A percentile compares a stretch with the other conserved stretches of the same genome.
phyloP scores from a whole-genome alignment of 2,329 filamentous ascomycete species.

The Juglanconis oblonga region DNA sequence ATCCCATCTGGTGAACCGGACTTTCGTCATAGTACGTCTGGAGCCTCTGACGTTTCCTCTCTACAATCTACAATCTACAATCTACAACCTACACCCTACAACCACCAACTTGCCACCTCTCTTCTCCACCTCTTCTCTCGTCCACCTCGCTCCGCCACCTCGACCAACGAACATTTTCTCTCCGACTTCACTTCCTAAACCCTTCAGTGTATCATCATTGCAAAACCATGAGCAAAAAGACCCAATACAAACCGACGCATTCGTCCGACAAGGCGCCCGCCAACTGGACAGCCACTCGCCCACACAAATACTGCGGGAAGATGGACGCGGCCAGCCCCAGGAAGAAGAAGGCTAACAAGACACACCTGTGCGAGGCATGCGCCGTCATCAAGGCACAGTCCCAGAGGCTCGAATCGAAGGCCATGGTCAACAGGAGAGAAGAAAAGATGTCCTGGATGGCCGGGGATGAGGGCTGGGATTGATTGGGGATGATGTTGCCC shows the following conservation, averaged over 20 bases:
- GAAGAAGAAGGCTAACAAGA: constrained; percentile 18
- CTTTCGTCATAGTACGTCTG: too few relatives aligned
- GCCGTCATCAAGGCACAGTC: constrained; percentile 11
- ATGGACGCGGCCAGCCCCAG: constrained; percentile 17
- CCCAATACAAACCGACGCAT: constrained; percentile 24
- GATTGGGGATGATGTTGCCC: not conserved
- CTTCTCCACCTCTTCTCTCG: not conserved
- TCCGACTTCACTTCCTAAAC: too few relatives aligned
- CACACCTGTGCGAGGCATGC: constrained; percentile 17
- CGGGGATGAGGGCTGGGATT: not conserved
- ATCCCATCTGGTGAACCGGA: not conserved
- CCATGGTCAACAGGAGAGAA: constrained; percentile 8
- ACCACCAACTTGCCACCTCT: not conserved
- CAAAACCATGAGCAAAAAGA: constrained; percentile 22
- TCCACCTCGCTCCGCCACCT: not conserved
- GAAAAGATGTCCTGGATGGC: constrained; percentile 17
- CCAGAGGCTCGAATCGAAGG: constrained; percentile 11
- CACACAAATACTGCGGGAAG: constrained; percentile 18
- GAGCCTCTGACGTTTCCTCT: not conserved
- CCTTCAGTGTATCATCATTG: too few relatives aligned
- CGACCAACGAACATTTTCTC: not conserved
- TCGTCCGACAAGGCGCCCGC: constrained; percentile 3
- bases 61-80: not conserved
- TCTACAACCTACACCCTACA: not conserved
- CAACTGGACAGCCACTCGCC: constrained; percentile 15